phyloP scores from a whole-genome alignment of 78 protist genomes.

The Anaeramoeba ignava region DNA sequence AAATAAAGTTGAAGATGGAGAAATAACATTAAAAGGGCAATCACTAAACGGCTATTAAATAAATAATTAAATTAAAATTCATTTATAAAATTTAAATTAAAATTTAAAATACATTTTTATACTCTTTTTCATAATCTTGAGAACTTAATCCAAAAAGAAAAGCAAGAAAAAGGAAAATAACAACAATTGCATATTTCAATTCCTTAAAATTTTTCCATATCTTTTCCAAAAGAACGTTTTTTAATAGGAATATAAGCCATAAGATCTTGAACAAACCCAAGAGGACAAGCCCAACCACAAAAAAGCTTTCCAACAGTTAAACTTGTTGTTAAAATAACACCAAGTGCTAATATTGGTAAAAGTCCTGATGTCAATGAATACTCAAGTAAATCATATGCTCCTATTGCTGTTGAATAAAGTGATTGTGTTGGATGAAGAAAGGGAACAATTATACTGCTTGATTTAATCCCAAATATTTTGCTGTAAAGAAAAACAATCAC shows the following conservation, averaged over 20 bases:
- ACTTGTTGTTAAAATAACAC: slow-evolving; percentile 7
- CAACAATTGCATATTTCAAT: too few relatives aligned
- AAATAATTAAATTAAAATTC: too few relatives aligned
- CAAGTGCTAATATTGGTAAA: slow-evolving; percentile 4
- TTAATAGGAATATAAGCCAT: slow-evolving; percentile 6
- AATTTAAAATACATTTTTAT: too few relatives aligned
- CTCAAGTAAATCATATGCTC: slow-evolving; percentile 7
- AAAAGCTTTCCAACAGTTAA: slow-evolving; percentile 7
- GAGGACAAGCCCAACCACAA: slow-evolving; percentile 20
- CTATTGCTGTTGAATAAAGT: slow-evolving; percentile 6
- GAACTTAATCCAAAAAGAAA: too few relatives aligned
- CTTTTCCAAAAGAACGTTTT: too few relatives aligned
- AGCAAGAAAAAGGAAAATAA: too few relatives aligned
- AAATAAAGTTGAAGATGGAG: slow-evolving; percentile 14
- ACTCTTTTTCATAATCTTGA: too few relatives aligned
- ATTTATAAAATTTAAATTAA: too few relatives aligned
- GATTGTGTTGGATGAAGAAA: neutral
- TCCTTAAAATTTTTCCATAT: too few relatives aligned
- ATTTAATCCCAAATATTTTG: too few relatives aligned
- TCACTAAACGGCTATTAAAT: too few relatives aligned
- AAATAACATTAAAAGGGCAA: slow-evolving; percentile 3
- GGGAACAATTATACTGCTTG: neutral
- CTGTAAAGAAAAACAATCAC: too few relatives aligned
- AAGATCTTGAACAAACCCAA: slow-evolving; percentile 9
- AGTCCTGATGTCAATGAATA: neutral